These are phyloP conservation scores for Phytopythium litorale DNA, from an alignment of 352 stramenopile genomes.

Conservation along the genomic window DNA sequence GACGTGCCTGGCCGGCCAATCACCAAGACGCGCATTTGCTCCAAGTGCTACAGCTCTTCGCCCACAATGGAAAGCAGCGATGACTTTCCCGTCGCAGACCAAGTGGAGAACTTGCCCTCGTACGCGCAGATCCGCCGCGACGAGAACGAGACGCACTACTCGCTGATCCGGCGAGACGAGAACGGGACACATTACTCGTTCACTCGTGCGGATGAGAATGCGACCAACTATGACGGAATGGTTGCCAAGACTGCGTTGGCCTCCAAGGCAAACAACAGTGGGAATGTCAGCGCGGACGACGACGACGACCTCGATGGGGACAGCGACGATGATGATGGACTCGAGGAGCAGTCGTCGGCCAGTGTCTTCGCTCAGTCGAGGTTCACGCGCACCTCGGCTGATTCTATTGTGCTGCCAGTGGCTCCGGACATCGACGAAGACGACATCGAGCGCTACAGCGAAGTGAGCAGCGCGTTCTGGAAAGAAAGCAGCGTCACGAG, in stretches of 20 bases:
- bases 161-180: constrained; percentile 31
- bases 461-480: constrained; percentile 28
- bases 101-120: neutral
- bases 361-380: constrained; percentile 54
- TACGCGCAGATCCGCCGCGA: constrained; percentile 14
- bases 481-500: constrained; percentile 21
- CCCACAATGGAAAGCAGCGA: constrained; percentile 6
- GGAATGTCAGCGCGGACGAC: constrained; percentile 17
- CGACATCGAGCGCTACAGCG: constrained; percentile 24
- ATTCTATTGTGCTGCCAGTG: constrained; percentile 24
- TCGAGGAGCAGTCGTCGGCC: constrained; percentile 50
- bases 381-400: constrained; percentile 42
- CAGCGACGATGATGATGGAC: constrained; percentile 38
- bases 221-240: constrained; percentile 4
- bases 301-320: constrained; percentile 36
- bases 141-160: constrained; percentile 40
- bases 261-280: constrained; percentile 7
- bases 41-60: constrained; percentile 43
- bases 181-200: constrained; percentile 9
- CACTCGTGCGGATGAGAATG: neutral
- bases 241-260: neutral
- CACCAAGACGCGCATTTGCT: constrained; percentile 57
- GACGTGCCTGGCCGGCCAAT: constrained; percentile 20
- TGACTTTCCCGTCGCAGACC: neutral
- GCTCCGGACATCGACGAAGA: constrained; percentile 19